Conservation (phyloP, 306 rosid genomes). For the Castanea sativa region DNA sequence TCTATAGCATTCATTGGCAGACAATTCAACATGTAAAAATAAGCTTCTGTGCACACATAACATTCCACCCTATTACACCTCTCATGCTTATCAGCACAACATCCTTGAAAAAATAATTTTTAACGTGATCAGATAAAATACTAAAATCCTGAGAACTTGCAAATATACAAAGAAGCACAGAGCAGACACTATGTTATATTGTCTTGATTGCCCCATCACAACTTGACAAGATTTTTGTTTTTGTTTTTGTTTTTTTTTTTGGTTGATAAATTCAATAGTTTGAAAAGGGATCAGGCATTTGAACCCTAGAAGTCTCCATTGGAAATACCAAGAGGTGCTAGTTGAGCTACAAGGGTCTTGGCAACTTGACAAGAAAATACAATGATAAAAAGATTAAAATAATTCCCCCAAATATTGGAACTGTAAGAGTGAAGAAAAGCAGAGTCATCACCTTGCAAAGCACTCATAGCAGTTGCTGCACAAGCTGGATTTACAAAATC, state of each 20-base stretch:
- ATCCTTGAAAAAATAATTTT: background rate
- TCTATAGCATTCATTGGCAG: background rate
- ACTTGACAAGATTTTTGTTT: background rate
- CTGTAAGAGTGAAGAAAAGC: constrained; percentile 12
- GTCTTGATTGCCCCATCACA: background rate
- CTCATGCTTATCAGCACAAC: background rate
- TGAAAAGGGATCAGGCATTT: no score
- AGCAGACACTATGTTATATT: background rate
- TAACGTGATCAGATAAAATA: background rate
- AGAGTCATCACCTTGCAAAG: constrained; percentile 68
- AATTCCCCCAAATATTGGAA: constrained; percentile 2
- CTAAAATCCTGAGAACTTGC: background rate
- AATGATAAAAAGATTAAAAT: constrained; percentile 1
- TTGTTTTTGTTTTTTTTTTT: no score
- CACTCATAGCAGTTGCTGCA: constrained; percentile 91
- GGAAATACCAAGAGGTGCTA: no score
- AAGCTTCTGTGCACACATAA: background rate
- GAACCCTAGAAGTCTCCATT: no score
- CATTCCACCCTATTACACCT: background rate
- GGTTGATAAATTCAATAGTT: no score
- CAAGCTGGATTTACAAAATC: constrained; percentile 85
- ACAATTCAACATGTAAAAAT: background rate
- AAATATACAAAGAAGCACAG: background rate
- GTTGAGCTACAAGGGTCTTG: no score
- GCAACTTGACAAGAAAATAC: background rate